Conservation (phyloP, 352 stramenopile species). For the Globisporangium alternatum region DNA sequence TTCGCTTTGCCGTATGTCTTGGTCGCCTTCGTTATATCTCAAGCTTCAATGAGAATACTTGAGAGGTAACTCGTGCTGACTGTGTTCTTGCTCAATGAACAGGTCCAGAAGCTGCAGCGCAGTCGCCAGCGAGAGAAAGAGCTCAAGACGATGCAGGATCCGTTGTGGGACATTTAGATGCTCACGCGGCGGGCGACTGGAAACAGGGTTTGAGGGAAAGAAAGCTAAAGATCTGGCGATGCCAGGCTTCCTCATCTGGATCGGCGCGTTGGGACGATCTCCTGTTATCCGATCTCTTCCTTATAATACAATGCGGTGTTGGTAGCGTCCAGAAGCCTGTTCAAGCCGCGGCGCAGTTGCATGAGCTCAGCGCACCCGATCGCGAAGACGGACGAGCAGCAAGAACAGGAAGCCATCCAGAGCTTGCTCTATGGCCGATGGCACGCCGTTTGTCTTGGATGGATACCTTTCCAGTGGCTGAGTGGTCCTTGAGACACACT, state of each 20-base stretch:
- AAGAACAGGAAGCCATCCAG: constrained; percentile 58
- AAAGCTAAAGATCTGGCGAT: too few relatives aligned
- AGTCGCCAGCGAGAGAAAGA: constrained; percentile 68
- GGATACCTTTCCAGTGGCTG: not conserved
- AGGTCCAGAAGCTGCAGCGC: constrained; percentile 73
- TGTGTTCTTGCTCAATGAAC: not conserved
- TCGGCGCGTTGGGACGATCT: too few relatives aligned
- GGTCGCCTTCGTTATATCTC: not conserved
- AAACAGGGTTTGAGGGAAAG: too few relatives aligned
- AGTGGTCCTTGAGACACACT: too few relatives aligned
- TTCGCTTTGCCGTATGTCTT: constrained; percentile 49
- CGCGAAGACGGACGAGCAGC: constrained; percentile 49
- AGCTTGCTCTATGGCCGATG: constrained; percentile 40
- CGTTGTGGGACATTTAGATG: constrained; percentile 53
- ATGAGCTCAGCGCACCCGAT: not conserved
- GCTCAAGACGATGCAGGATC: constrained; percentile 61
- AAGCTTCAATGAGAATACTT: not conserved
- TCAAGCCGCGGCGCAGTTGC: not conserved
- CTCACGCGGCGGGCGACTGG: too few relatives aligned
- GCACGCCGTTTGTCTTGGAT: not conserved
- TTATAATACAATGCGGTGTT: not conserved
- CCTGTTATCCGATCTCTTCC: too few relatives aligned
- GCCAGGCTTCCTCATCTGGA: too few relatives aligned
- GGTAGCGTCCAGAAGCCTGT: not conserved
- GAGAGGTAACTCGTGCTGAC: not conserved